Evolutionary conservation across 2,329 filamentous ascomycete species (phyloP).

Genomic region (Dendryphion nanum): DNA sequence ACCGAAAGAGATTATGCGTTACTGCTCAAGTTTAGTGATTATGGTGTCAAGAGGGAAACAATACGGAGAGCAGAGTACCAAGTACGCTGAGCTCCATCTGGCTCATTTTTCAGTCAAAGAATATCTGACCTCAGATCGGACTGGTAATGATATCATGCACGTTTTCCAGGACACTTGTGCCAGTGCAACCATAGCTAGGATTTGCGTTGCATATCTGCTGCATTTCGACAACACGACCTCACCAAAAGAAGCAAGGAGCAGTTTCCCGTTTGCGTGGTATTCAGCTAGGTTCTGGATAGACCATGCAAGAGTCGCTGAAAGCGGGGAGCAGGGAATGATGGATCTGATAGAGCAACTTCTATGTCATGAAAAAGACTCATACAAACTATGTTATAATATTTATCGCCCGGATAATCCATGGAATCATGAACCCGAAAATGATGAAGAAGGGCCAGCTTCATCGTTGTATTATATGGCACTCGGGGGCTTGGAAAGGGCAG

Average conservation of each 20-base stretch:
- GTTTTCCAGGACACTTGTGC: conserved; percentile 5
- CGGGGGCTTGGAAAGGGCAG: conserved; percentile 9
- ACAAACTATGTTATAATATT: conserved; percentile 4
- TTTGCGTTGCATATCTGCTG: conserved; percentile 14
- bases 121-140: conserved; percentile 13
- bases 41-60: conserved; percentile 5
- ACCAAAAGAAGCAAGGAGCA: conserved; percentile 1
- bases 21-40: conserved; percentile 21
- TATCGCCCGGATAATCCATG: conserved; percentile 4
- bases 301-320: conserved; percentile 12
- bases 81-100: conserved; percentile 5
- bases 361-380: conserved; percentile 1
- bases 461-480: conserved; percentile 4
- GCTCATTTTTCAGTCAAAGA: conserved; percentile 23
- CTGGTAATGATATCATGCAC: neutral
- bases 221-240: conserved; percentile 4
- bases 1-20: conserved; percentile 13
- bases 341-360: conserved; percentile 2
- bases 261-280: conserved; percentile 12
- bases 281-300: conserved; percentile 12
- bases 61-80: neutral
- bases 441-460: conserved; percentile 3
- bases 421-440: neutral
- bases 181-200: conserved; percentile 9
- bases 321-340: conserved; percentile 1